phyloP scores from a whole-genome alignment of 352 stramenopile genomes.

The Phytophthora podocarpi region DNA sequence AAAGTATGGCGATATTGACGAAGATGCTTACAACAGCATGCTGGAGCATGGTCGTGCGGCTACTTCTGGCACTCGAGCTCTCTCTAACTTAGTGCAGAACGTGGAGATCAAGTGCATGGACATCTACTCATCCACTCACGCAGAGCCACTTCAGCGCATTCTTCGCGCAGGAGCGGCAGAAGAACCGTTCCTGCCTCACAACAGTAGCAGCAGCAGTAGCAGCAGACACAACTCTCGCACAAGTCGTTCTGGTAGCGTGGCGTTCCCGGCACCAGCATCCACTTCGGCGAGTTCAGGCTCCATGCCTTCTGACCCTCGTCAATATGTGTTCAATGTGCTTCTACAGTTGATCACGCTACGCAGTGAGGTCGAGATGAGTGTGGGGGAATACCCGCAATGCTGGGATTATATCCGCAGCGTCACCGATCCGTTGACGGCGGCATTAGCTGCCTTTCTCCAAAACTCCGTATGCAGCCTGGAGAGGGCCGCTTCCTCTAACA shows the following conservation, averaged over 20 bases:
- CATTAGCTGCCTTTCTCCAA: conserved; percentile 53
- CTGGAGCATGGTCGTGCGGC: conserved; percentile 28
- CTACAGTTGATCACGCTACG: conserved; percentile 76
- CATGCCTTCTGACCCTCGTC: conserved; percentile 59
- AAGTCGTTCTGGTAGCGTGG: conserved; percentile 28
- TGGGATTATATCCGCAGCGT: conserved; percentile 59
- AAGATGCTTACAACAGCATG: conserved; percentile 16
- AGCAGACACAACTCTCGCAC: conserved; percentile 35
- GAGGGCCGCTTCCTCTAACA: not conserved
- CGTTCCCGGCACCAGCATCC: conserved; percentile 29
- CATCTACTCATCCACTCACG: conserved; percentile 63
- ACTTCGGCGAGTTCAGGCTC: conserved; percentile 6
- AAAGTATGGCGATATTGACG: conserved; percentile 26
- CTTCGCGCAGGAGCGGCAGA: conserved; percentile 52
- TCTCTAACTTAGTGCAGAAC: conserved; percentile 49
- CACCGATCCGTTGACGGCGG: conserved; percentile 55
- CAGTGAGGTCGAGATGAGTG: conserved; percentile 71
- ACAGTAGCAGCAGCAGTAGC: conserved; percentile 22
- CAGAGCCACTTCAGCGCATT: conserved; percentile 52
- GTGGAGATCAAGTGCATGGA: conserved; percentile 65
- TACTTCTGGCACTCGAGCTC: conserved; percentile 23
- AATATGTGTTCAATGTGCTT: conserved; percentile 86
- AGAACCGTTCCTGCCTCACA: conserved; percentile 42
- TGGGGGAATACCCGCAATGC: conserved; percentile 63
- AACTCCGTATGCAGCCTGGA: conserved; percentile 40